Conservation (phyloP, 2,329 filamentous ascomycete species). For the Sarocladium strictum region DNA sequence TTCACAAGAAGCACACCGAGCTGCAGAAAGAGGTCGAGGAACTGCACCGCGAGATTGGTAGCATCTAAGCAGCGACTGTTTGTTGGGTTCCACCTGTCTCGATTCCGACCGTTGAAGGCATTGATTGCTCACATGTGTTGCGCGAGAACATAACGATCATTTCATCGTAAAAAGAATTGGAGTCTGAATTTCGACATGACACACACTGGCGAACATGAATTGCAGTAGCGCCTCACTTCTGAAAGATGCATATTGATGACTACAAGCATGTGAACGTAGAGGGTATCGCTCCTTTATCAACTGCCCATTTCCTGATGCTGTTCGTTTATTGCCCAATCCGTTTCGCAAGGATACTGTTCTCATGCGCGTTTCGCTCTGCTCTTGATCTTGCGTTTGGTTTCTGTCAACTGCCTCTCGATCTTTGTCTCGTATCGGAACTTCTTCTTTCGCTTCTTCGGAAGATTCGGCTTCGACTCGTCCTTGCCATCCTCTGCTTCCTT, state of each 20-base stretch:
- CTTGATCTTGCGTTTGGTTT: slow-evolving; percentile 66
- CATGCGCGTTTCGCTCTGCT: slow-evolving; percentile 26
- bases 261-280: slow-evolving; percentile 23
- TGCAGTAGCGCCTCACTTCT: slow-evolving; percentile 1
- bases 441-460: slow-evolving; percentile 75
- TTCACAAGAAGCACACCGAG: slow-evolving; percentile 78
- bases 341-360: neutral
- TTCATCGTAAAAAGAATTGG: neutral
- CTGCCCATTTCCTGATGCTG: neutral
- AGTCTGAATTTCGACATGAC: neutral
- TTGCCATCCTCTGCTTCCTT: slow-evolving; percentile 21
- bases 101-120: neutral
- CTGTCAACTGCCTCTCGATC: slow-evolving; percentile 68
- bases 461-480: slow-evolving; percentile 27
- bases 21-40: slow-evolving; percentile 89
- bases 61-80: slow-evolving; percentile 61
- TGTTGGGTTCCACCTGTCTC: neutral
- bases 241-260: slow-evolving; percentile 20
- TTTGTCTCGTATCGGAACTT: slow-evolving; percentile 93
- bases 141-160: slow-evolving; percentile 1
- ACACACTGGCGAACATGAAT: neutral
- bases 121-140: neutral
- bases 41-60: slow-evolving; percentile 86
- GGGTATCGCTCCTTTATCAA: slow-evolving; percentile 7
- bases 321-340: neutral